Base-by-base conservation (phyloP, 75 land plant species). In the Picea glauca region DNA sequence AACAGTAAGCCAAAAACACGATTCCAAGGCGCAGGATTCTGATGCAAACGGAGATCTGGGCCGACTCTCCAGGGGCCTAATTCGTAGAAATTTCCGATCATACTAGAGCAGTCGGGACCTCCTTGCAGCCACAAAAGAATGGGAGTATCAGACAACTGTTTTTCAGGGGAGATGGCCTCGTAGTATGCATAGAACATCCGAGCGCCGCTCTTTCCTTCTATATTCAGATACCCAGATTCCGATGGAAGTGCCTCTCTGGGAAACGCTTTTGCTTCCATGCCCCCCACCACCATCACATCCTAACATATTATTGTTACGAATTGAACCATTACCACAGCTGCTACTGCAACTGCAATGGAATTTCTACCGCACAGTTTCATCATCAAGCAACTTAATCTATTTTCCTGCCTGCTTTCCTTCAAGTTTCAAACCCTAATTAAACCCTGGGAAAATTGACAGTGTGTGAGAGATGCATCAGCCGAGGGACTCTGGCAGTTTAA, bases 31-130 rank as follows among this genome's bases (percentile, higher is more conserved):
- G 67, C 58, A 0, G 82, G 21, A 61, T 83, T 85, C 30, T 50
- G 33, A 65, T 78, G 84, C 17, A 80, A 58, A 59, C 63, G 35
- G 58, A 60, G 67, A 43, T 74, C 81, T 33, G 75, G 31, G 59
- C 35, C 46, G n/a, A 88, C 65, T 17, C 81, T 80, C 92, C 91
- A 95, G 0, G 98, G 95, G 23, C 98, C 98, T 21, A 95, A 78
- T 83, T 93, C 95, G 74, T 81, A 82, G 85, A 95, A 87, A 82
- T 95, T 93, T 17, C 92, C 98, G 21, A 87, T n/a, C 91, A 91
- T 82, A 62, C 96, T 87, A 32, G 98, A 93, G 86, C 96, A 93
- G 50, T 96, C 96, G 30, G 98, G 98, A 73, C 96, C 96, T 14
- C 93, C 98, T 67, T 93, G 93, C 72, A 95, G 87, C 98, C 98